phyloP scores from a whole-genome alignment of 176 grass and related monocot species.

The Thinopyrum elongatum region DNA sequence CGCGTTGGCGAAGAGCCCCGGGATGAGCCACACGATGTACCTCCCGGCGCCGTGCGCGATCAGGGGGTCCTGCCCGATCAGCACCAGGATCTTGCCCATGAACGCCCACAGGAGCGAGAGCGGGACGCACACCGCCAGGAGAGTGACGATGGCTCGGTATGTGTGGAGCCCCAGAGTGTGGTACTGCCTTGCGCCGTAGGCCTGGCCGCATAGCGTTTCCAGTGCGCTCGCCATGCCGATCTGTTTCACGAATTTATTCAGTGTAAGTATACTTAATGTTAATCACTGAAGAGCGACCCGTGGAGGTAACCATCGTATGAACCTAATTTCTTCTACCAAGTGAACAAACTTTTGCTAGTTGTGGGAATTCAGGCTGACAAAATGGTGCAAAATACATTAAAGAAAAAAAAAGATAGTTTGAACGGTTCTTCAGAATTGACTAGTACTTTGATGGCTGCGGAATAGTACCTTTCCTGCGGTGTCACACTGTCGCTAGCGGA shows the following conservation, averaged over 20 bases:
- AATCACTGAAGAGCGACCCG: not conserved
- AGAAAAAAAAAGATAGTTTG: not conserved
- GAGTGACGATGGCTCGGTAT: slow-evolving; percentile 67
- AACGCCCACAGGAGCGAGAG: slow-evolving; percentile 65
- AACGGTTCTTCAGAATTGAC: not conserved
- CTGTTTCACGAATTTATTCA: slow-evolving; percentile 28
- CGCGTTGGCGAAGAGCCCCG: slow-evolving; percentile 59
- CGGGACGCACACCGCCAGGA: slow-evolving; percentile 56
- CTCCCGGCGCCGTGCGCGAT: slow-evolving; percentile 57
- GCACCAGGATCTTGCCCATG: slow-evolving; percentile 61
- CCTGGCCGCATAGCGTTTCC: slow-evolving; percentile 85
- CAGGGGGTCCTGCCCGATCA: slow-evolving; percentile 66
- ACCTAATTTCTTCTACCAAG: not conserved
- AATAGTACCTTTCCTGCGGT: not conserved
- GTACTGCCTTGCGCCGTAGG: slow-evolving; percentile 75
- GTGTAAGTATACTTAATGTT: not conserved
- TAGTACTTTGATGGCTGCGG: not conserved
- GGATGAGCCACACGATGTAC: slow-evolving; percentile 78
- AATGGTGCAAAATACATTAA: not conserved
- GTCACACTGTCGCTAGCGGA: not conserved
- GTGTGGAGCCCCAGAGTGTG: slow-evolving; percentile 58
- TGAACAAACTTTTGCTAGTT: not conserved
- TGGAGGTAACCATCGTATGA: not conserved
- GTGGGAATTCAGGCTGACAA: not conserved
- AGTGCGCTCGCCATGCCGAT: slow-evolving; percentile 70